Conservation (phyloP, 2,329 filamentous ascomycete species). For the Exophiala viscosa region DNA sequence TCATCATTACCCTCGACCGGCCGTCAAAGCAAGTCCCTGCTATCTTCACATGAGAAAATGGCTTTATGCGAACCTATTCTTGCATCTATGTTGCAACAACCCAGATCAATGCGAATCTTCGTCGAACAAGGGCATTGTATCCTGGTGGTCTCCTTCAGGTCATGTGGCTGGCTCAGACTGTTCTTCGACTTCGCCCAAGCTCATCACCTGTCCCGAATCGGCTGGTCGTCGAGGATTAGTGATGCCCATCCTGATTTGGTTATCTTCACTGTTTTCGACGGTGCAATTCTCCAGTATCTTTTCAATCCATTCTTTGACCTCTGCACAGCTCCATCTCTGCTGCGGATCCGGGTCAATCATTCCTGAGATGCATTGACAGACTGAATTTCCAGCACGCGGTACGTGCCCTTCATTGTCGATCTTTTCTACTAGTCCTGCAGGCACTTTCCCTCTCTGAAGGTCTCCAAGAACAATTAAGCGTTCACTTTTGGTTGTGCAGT, state of each 20-base stretch:
- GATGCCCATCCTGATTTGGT: not conserved
- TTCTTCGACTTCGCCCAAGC: not conserved
- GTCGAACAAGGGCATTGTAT: too few relatives aligned
- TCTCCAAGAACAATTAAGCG: constrained; percentile 42
- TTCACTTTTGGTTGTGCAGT: constrained; percentile 51
- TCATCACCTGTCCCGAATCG: not conserved
- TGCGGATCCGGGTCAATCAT: constrained; percentile 40
- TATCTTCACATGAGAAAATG: too few relatives aligned
- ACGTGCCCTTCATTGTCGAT: constrained; percentile 34
- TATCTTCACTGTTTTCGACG: not conserved
- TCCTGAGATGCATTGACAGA: constrained; percentile 38
- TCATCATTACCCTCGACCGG: too few relatives aligned
- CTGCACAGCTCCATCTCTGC: constrained; percentile 37
- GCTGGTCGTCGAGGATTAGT: not conserved
- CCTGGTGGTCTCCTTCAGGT: too few relatives aligned
- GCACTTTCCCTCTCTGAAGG: constrained; percentile 35
- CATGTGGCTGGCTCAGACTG: not conserved
- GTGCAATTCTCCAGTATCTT: constrained; percentile 7
- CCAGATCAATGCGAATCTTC: too few relatives aligned
- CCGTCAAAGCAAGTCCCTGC: too few relatives aligned
- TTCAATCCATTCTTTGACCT: constrained; percentile 36
- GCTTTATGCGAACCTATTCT: too few relatives aligned
- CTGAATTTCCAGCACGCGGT: constrained; percentile 31
- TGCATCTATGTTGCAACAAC: too few relatives aligned
- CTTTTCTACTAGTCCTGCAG: constrained; percentile 38